Conservation (phyloP, 805 yeast genomes). For the Kuraishia piskuri region DNA sequence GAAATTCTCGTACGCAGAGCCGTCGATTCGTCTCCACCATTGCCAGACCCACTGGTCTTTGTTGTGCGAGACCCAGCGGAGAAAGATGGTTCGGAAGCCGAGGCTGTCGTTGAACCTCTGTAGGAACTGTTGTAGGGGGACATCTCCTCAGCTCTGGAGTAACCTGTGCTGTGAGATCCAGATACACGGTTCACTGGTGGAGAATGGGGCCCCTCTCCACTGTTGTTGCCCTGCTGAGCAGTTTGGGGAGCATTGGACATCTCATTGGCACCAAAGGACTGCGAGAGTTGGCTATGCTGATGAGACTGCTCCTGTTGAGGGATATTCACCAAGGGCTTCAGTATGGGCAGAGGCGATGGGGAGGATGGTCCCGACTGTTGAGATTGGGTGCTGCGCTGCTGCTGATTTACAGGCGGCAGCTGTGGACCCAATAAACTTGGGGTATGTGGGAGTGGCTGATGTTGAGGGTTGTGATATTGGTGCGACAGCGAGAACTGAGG, state of each 20-base stretch:
- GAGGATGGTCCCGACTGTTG: neutral
- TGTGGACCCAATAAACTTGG: neutral
- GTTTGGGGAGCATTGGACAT: neutral
- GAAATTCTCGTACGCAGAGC: conserved; percentile 67
- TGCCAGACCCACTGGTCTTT: neutral
- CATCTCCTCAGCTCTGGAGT: conserved; percentile 9
- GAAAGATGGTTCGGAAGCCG: conserved; percentile 1
- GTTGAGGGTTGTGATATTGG: neutral
- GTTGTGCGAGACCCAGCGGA: neutral
- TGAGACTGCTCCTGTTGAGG: conserved; percentile 6
- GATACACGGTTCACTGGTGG: neutral
- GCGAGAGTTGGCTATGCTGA: conserved; percentile 2
- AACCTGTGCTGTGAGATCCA: conserved; percentile 6
- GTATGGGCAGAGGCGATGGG: conserved; percentile 6
- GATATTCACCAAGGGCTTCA: conserved; percentile 8
- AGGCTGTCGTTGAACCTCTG: neutral
- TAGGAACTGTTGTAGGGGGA: conserved; percentile 2
- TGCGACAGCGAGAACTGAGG: conserved; percentile 19
- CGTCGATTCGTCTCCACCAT: conserved; percentile 6
- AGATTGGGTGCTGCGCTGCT: neutral
- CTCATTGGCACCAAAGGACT: conserved; percentile 1
- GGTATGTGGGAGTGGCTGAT: neutral
- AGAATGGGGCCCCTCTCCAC: neutral
- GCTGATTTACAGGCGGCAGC: neutral
- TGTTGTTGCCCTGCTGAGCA: neutral